Evolutionary conservation across 2,329 filamentous ascomycete genomes (phyloP).

Genomic region (Capronia coronata): DNA sequence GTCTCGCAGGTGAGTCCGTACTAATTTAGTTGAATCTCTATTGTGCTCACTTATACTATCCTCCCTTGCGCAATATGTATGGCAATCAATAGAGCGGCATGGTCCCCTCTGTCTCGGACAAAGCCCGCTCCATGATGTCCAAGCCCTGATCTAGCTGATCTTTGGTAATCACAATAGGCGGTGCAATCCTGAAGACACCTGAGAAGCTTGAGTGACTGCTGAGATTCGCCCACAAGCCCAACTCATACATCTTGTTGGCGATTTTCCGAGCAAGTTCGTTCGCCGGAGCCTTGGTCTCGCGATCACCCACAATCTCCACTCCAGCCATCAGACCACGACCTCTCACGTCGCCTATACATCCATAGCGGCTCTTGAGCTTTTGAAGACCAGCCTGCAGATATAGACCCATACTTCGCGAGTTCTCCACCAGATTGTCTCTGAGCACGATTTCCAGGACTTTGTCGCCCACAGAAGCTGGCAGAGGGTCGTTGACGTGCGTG

Average conservation of each 20-base stretch:
- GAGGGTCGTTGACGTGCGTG: slow-evolving; percentile 57
- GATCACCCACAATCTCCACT: slow-evolving; percentile 52
- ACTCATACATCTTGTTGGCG: slow-evolving; percentile 43
- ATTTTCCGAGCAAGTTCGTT: slow-evolving; percentile 45
- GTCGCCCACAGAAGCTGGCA: slow-evolving; percentile 54
- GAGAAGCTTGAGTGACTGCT: slow-evolving; percentile 50
- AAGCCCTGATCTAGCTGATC: slow-evolving; percentile 49
- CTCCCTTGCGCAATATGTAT: too few relatives aligned
- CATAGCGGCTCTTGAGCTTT: slow-evolving; percentile 46
- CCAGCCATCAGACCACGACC: slow-evolving; percentile 54
- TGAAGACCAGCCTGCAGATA: slow-evolving; percentile 46
- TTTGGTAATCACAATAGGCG: slow-evolving; percentile 52
- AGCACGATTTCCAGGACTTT: slow-evolving; percentile 58
- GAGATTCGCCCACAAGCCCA: slow-evolving; percentile 54
- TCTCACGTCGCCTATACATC: slow-evolving; percentile 57
- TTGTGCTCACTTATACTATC: too few relatives aligned
- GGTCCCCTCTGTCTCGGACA: slow-evolving; percentile 31
- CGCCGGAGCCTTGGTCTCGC: slow-evolving; percentile 44
- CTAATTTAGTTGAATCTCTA: too few relatives aligned
- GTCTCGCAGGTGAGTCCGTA: too few relatives aligned
- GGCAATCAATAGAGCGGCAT: slow-evolving; percentile 23
- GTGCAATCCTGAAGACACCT: slow-evolving; percentile 54
- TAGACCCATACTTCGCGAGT: slow-evolving; percentile 41
- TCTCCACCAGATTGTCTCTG: slow-evolving; percentile 48
- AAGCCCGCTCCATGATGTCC: slow-evolving; percentile 52